phyloP scores from a whole-genome alignment of 352 stramenopile species.

The Thalassiosira exigua region DNA sequence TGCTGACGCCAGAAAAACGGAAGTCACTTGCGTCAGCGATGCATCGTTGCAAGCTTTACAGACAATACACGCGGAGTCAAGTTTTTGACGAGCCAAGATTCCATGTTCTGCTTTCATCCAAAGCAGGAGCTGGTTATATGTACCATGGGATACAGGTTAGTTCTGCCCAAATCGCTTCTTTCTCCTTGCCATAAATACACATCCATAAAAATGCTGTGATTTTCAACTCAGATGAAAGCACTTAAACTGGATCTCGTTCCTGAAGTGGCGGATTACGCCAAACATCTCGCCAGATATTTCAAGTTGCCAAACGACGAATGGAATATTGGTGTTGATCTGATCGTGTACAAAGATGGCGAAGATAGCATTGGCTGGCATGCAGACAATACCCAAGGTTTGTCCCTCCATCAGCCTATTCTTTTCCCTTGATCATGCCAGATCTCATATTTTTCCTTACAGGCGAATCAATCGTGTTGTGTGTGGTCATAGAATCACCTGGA shows the following conservation, averaged over 20 bases:
- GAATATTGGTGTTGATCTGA: slow-evolving; percentile 63
- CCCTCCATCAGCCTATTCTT: slow-evolving; percentile 2
- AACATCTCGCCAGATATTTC: slow-evolving; percentile 28
- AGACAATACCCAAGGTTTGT: slow-evolving; percentile 67
- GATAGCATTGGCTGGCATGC: slow-evolving; percentile 67
- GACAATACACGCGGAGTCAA: slow-evolving; percentile 47
- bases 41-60: slow-evolving; percentile 54
- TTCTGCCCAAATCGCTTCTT: slow-evolving; percentile 43
- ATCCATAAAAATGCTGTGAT: too few relatives aligned
- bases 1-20: slow-evolving; percentile 22
- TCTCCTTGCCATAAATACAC: too few relatives aligned
- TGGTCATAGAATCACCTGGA: slow-evolving; percentile 53
- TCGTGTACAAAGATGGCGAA: slow-evolving; percentile 62
- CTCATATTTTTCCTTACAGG: slow-evolving; percentile 10
- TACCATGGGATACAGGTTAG: slow-evolving; percentile 68
- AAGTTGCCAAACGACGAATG: slow-evolving; percentile 34
- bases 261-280: slow-evolving; percentile 34
- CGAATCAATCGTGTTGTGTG: slow-evolving; percentile 55
- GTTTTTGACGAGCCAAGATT: slow-evolving; percentile 57
- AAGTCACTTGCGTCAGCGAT: slow-evolving; percentile 35
- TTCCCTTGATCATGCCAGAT: not conserved
- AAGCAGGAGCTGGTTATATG: slow-evolving; percentile 34
- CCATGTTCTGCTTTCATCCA: slow-evolving; percentile 62
- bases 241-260: slow-evolving; percentile 37
- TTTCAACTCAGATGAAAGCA: too few relatives aligned